Conservation (phyloP, 1,284 basidiomycete species). For the Trichosporon sp. region DNA sequence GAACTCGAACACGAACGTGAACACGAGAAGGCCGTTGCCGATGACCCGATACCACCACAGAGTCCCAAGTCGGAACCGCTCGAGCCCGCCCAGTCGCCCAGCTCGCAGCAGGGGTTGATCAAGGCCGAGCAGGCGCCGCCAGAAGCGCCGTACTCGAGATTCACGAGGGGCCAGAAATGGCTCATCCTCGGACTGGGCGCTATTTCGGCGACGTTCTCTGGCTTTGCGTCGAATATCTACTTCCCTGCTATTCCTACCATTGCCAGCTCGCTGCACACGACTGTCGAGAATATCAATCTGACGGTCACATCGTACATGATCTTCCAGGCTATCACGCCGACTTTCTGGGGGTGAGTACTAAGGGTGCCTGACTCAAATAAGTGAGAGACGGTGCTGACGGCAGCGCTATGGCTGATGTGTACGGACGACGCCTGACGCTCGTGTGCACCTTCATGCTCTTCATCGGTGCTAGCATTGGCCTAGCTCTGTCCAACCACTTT, state of each 20-base stretch:
- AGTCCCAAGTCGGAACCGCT: too few relatives aligned
- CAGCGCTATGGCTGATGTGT: constrained; percentile 4
- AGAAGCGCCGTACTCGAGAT: background rate
- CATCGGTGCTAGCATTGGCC: constrained; percentile 6
- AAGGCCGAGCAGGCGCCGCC: background rate
- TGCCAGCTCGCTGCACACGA: constrained; percentile 58
- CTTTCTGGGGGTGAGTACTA: constrained; percentile 55
- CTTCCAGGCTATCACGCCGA: constrained; percentile 64
- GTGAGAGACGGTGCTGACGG: background rate
- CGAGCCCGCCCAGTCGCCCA: too few relatives aligned
- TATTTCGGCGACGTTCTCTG: constrained; percentile 18
- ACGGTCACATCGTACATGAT: constrained; percentile 74
- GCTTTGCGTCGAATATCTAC: constrained; percentile 65
- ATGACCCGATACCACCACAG: too few relatives aligned
- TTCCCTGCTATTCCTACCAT: constrained; percentile 69
- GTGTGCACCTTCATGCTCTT: constrained; percentile 5
- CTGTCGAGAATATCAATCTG: constrained; percentile 64
- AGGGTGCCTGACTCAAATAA: too few relatives aligned
- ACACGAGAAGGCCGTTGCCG: too few relatives aligned
- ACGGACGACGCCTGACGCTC: constrained; percentile 6
- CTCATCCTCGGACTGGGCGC: background rate
- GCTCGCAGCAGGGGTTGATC: background rate
- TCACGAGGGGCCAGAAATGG: background rate
- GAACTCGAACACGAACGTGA: background rate
- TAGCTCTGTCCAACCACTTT: constrained; percentile 7